Conservation (phyloP, 371 early-diverging fungal species). For the Polyrhizophydium stewartii region DNA sequence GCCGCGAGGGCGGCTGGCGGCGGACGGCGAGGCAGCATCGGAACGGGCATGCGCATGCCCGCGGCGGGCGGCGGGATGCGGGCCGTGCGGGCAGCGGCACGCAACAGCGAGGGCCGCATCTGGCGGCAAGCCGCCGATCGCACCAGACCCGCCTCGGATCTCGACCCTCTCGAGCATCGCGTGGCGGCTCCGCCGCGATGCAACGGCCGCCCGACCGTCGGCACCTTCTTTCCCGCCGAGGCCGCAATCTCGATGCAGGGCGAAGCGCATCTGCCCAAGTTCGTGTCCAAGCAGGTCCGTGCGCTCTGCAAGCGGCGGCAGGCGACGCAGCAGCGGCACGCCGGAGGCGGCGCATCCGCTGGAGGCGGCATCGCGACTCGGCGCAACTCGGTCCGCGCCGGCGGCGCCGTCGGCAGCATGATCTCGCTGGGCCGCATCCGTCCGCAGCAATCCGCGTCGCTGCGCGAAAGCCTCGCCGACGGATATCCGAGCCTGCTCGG, state of each 20-base stretch:
- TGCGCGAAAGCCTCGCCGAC: constrained; percentile 1
- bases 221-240: no score
- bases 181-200: no score
- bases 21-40: no score
- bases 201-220: no score
- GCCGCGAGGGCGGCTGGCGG: no score
- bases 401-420: neutral
- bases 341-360: neutral
- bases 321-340: neutral
- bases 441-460: neutral
- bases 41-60: no score
- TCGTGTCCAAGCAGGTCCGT: constrained; percentile 3
- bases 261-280: constrained; percentile 2
- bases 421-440: neutral
- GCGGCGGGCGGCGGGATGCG: neutral
- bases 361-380: neutral
- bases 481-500: neutral
- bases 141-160: no score
- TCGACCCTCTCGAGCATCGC: no score
- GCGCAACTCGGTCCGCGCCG: neutral
- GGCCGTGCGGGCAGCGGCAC: neutral
- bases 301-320: constrained; percentile 1
- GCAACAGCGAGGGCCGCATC: no score
- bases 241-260: neutral
- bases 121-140: no score